These are phyloP conservation scores for Sphenostylis stenocarpa DNA, from an alignment of 306 rosid genomes.

Conservation along the genomic window DNA sequence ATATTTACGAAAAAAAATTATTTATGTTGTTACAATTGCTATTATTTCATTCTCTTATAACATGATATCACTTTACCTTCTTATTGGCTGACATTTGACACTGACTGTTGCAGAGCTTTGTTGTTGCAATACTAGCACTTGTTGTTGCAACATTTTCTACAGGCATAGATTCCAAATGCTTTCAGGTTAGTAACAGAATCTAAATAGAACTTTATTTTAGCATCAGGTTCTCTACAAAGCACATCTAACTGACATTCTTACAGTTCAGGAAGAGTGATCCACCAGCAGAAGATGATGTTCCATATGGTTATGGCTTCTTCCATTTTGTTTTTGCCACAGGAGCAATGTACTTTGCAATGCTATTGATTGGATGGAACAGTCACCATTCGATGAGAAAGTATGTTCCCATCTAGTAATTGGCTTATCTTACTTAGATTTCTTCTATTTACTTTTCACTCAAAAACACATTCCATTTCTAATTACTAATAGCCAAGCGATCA, in stretches of 20 bases:
- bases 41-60: no score
- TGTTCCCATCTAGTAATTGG: background rate
- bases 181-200: constrained; percentile 67
- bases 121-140: constrained; percentile 77
- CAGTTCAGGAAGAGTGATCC: constrained; percentile 69
- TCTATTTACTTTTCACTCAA: background rate
- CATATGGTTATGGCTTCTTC: constrained; percentile 98
- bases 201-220: constrained; percentile 17
- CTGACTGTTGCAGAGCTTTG: constrained; percentile 70
- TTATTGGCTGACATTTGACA: constrained; percentile 26
- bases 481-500: background rate
- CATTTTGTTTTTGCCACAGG: constrained; percentile 96
- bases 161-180: constrained; percentile 90
- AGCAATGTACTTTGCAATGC: constrained; percentile 99
- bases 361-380: constrained; percentile 87
- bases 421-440: background rate
- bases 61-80: constrained; percentile 17
- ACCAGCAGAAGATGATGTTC: constrained; percentile 74
- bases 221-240: constrained; percentile 29
- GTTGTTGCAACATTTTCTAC: constrained; percentile 95
- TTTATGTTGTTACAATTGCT: background rate
- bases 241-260: constrained; percentile 37
- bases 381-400: constrained; percentile 80
- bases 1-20: background rate
- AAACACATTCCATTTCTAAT: background rate